Evolutionary conservation across 2,329 filamentous ascomycete genomes (phyloP).

Genomic region (Pseudocercospora crystallina): DNA sequence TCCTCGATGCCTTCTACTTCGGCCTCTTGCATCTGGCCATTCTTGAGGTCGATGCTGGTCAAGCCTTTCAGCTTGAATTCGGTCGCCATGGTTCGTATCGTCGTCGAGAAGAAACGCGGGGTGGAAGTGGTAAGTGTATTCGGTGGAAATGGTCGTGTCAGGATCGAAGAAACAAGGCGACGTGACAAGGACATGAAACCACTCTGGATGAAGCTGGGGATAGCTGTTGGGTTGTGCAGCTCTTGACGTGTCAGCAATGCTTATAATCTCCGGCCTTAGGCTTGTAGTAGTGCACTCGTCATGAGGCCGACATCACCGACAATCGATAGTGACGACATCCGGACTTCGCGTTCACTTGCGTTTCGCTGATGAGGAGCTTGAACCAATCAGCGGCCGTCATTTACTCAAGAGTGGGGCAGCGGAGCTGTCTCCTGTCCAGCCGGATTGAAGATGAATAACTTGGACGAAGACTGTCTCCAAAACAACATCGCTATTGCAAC

Average conservation of each 20-base stretch:
- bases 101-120: slow-evolving; percentile 22
- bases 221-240: not conserved
- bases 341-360: too few relatives aligned
- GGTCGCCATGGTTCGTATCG: slow-evolving; percentile 42
- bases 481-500: too few relatives aligned
- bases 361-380: too few relatives aligned
- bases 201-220: not conserved
- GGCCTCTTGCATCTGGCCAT: slow-evolving; percentile 81
- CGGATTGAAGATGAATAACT: too few relatives aligned
- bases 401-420: too few relatives aligned
- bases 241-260: not conserved
- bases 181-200: slow-evolving; percentile 17
- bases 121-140: not conserved
- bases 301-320: not conserved
- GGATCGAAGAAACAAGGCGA: slow-evolving; percentile 2
- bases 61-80: slow-evolving; percentile 71
- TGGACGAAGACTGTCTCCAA: too few relatives aligned
- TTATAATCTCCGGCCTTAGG: not conserved
- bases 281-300: slow-evolving; percentile 10
- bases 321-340: too few relatives aligned
- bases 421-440: too few relatives aligned
- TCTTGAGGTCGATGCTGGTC: slow-evolving; percentile 69
- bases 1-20: slow-evolving; percentile 87
- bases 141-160: not conserved
- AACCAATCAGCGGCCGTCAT: too few relatives aligned